phyloP scores from a whole-genome alignment of 352 stramenopile species.

The Globisporangium carolinianum region DNA sequence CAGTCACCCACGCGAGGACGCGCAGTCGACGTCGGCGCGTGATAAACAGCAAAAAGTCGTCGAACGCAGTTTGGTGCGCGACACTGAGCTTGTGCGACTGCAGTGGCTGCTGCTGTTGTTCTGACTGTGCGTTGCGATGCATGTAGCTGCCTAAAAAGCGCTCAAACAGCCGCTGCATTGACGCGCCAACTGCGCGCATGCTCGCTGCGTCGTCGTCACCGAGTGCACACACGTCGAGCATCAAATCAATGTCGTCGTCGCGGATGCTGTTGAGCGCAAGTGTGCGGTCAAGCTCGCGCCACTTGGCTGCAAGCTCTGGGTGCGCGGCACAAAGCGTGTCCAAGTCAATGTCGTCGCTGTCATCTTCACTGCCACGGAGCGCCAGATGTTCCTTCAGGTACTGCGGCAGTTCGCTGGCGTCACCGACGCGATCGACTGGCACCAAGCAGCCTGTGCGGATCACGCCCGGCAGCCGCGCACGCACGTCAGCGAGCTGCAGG shows the following conservation, averaged over 20 bases:
- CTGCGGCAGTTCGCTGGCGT: slow-evolving; percentile 10
- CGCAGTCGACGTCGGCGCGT: slow-evolving; percentile 48
- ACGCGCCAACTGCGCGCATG: slow-evolving; percentile 11
- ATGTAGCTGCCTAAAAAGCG: slow-evolving; percentile 15
- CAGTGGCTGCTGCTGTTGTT: slow-evolving; percentile 6
- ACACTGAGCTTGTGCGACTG: slow-evolving; percentile 13
- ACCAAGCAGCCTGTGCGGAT: slow-evolving; percentile 38
- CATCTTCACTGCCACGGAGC: slow-evolving; percentile 11
- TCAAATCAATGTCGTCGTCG: slow-evolving; percentile 45
- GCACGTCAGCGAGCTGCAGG: slow-evolving; percentile 49
- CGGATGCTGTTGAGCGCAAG: slow-evolving; percentile 21
- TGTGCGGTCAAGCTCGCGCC: slow-evolving; percentile 13
- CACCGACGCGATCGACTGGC: slow-evolving; percentile 16
- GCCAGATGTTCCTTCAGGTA: slow-evolving; percentile 24
- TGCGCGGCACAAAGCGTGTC: slow-evolving; percentile 22
- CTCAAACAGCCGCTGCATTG: slow-evolving; percentile 25
- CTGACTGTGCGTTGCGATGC: background rate
- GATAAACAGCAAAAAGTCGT: slow-evolving; percentile 48
- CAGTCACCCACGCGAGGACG: slow-evolving; percentile 33
- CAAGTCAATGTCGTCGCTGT: slow-evolving; percentile 19
- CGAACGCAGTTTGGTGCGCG: slow-evolving; percentile 34
- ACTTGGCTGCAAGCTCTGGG: slow-evolving; percentile 28
- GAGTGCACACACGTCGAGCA: slow-evolving; percentile 17
- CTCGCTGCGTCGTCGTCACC: slow-evolving; percentile 3
- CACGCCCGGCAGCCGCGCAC: slow-evolving; percentile 32